Percentiles rank a stretch among this genome's conserved stretches.
phyloP scores from a whole-genome alignment of 176 grass and related monocot genomes.

The Metroxylon sagu region DNA sequence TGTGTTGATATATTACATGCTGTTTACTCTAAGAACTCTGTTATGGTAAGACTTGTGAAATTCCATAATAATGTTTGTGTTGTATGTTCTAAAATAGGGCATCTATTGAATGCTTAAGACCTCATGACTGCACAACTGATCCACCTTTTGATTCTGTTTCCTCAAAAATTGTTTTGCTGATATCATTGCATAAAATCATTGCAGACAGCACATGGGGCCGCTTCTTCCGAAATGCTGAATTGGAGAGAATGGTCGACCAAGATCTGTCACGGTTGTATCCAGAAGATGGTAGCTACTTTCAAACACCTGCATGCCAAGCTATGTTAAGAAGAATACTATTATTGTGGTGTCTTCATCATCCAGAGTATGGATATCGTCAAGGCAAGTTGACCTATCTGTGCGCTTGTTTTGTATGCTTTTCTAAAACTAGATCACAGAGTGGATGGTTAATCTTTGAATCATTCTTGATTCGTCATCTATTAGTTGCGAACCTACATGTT shows the following conservation, averaged over 20 bases:
- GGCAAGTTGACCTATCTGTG: constrained; percentile 31
- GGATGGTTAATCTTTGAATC: neutral
- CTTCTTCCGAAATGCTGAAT: constrained; percentile 80
- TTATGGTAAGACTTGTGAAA: no score
- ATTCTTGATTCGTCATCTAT: neutral
- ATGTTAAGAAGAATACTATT: constrained; percentile 81
- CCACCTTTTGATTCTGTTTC: no score
- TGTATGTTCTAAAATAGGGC: no score
- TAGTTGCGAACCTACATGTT: no score
- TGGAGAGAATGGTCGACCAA: constrained; percentile 85
- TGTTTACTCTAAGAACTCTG: no score
- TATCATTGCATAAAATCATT: neutral
- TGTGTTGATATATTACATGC: no score
- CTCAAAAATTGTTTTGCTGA: no score
- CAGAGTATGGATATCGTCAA: constrained; percentile 81
- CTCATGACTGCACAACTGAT: no score
- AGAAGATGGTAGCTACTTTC: constrained; percentile 84
- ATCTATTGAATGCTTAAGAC: no score
- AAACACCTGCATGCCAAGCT: constrained; percentile 64
- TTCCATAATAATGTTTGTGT: no score
- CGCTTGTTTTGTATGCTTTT: neutral
- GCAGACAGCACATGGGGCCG: constrained; percentile 90
- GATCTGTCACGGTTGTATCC: constrained; percentile 85
- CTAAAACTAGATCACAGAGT: neutral
- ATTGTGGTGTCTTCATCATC: constrained; percentile 90